phyloP scores from a whole-genome alignment of 78 protist genomes.

The Isochrysis galbana region DNA sequence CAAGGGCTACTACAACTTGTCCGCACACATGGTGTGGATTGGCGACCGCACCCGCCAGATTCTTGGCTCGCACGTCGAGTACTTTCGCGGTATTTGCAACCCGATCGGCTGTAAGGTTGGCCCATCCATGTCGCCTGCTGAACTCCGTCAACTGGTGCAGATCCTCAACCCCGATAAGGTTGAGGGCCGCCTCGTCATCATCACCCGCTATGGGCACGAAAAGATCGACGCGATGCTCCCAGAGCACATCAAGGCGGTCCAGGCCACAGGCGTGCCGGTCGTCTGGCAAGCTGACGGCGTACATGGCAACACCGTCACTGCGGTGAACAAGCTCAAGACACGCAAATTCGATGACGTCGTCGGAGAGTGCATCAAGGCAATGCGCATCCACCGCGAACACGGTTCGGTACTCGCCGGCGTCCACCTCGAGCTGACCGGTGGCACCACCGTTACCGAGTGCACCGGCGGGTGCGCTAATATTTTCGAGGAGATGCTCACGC shows the following conservation, averaged over 20 bases:
- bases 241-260: not conserved
- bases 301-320: constrained; percentile 40
- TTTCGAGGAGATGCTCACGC: constrained; percentile 30
- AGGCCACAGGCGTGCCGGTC: constrained; percentile 16
- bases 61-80: constrained; percentile 69
- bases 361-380: not conserved
- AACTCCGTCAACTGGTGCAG: constrained; percentile 46
- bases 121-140: constrained; percentile 55
- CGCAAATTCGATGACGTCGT: constrained; percentile 26
- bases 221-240: constrained; percentile 14
- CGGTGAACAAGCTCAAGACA: constrained; percentile 29
- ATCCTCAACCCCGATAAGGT: constrained; percentile 48
- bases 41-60: constrained; percentile 75
- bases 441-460: constrained; percentile 67
- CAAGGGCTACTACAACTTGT: constrained; percentile 45
- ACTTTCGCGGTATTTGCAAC: constrained; percentile 71
- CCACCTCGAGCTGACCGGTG: constrained; percentile 47
- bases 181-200: constrained; percentile 57
- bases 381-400: not conserved
- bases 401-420: constrained; percentile 26
- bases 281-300: constrained; percentile 31
- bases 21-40: constrained; percentile 75
- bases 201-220: constrained; percentile 55
- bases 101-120: constrained; percentile 65
- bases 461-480: constrained; percentile 2